Conservation (phyloP, 163 green algal genomes). For the Volvox carteri region DNA sequence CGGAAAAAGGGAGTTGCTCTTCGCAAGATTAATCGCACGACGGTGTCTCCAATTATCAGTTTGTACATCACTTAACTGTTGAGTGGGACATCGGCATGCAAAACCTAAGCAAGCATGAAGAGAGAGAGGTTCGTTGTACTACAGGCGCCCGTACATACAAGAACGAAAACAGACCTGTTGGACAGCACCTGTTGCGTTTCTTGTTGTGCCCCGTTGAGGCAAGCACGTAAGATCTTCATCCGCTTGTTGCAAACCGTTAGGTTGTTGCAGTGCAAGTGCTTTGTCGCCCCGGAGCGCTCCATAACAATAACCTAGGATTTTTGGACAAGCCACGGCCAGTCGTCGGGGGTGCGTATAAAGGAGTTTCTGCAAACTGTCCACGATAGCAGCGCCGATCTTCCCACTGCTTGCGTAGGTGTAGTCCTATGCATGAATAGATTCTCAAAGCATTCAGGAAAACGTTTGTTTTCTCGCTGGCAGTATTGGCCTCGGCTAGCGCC, state of each 20-base stretch:
- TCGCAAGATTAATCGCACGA: no score
- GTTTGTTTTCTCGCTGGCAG: not conserved
- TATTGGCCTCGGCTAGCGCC: not conserved
- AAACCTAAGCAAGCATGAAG: no score
- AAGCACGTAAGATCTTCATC: not conserved
- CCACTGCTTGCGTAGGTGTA: not conserved
- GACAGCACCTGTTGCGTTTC: not conserved
- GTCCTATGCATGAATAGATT: no score
- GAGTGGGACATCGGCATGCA: no score
- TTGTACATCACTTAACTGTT: no score
- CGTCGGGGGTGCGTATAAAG: conserved; percentile 4
- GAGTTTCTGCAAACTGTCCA: not conserved
- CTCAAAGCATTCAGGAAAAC: not conserved
- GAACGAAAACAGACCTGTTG: not conserved
- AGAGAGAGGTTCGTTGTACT: conserved; percentile 5
- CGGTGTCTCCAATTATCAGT: no score
- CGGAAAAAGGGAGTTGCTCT: no score
- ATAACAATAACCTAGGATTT: not conserved
- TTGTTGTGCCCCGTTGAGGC: not conserved
- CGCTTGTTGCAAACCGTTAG: not conserved
- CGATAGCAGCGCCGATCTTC: conserved; percentile 4
- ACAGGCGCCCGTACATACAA: not conserved
- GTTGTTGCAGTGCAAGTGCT: not conserved
- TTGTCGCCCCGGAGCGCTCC: not conserved
- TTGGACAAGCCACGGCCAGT: not conserved